Evolutionary conservation across 2,329 filamentous ascomycete genomes (phyloP), one percentile per base, ranked within the genome.

Genomic region (Pezicula neosporulosa): DNA sequence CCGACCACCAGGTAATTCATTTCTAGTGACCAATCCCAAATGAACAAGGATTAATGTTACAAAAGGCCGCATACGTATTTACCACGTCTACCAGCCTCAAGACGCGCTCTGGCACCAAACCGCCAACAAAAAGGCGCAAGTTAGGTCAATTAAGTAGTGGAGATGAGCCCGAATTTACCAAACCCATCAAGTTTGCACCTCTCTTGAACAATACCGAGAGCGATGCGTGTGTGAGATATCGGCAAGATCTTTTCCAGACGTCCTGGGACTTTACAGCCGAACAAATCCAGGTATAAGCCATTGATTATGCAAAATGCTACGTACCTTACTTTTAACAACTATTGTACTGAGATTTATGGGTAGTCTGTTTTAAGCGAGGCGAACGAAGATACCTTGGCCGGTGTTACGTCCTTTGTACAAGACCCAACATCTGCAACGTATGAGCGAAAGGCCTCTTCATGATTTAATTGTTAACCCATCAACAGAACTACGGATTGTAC

Each of bases 251-350:
- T 3, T 93, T 85, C 66, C 71, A 82, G 47, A 68, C 76, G 48
- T 73, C 81, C 46, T 94, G 90, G 90, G 68, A 72, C 2, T 70
- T 75, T 37, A 80, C 89, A 58, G 80, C 90, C 54, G 66, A 70
- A 43, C 78, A 81, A 24, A 85, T 92, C 47, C 77, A 86, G 66
- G 81, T 82, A 60, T 47, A 66, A 49, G 46, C 35, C 18, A 18
- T 18, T 35, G 7, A 44, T 18, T 38, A n/a, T 44, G 19, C 33
- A 47, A 35, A 60, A 68, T 38, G 68, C 70, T 36, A 69, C 74
- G 58, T 63, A 68, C 53, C 58, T 64, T 3, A 72, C 68, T 4
- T 74, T 37, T n/a, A n/a, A n/a, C n/a, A 60, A 62, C 38, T 19
- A 15, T 42, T 27, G n/a, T 38, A 27, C 30, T 52, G 13, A 54